Base-by-base conservation (phyloP, 345 rosid genomes). In the Salix exigua region DNA sequence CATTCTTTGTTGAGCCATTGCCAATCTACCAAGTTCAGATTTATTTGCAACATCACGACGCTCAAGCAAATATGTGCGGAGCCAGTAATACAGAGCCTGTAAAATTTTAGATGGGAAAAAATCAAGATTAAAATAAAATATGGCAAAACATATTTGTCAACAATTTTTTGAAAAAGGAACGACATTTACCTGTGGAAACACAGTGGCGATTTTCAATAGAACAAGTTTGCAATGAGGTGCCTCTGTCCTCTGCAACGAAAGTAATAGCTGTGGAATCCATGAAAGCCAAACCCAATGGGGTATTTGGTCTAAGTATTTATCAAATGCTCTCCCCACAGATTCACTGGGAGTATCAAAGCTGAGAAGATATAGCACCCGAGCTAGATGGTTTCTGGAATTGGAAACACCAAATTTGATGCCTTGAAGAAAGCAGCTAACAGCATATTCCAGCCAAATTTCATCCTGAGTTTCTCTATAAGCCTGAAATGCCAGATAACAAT, bases 261-360 rank as follows among this genome's bases (percentile, higher is more conserved):
- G 96, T 80, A 96, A 86, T 44, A 96, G 83, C 85, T 96, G 99
- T 1, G 98, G 99, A 80, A 96, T 92, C 99, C 98, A 96, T 77
- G 96, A 87, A 84, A 93, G 98, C 99, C 99, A 96, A 70, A 92
- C 95, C 99, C 99, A 96, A 82, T 92, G 90, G 23, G 99, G 99
- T 75, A 92, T 91, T 85, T 96, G 99, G 62, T 96, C 99, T 80
- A 90, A 84, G 79, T 88, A 91, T 84, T 92, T 96, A 83, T 93
- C 97, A 82, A 96, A 96, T 58, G 94, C 88, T 89, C 95, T 92
- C 66, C 99, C 99, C 68, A 96, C 98, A 26, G 95, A 85, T 85
- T 96, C 98, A 84, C 81, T 89, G 79, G 93, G 85, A 72, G 94
- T 93, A 83, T 96, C 99, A 79, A 96, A 96, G 84, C 99, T 96